A percentile compares a stretch with the other conserved stretches of the same genome.
Conservation (phyloP, 108 stramenopile genomes). For the Epithemia pelagica region DNA sequence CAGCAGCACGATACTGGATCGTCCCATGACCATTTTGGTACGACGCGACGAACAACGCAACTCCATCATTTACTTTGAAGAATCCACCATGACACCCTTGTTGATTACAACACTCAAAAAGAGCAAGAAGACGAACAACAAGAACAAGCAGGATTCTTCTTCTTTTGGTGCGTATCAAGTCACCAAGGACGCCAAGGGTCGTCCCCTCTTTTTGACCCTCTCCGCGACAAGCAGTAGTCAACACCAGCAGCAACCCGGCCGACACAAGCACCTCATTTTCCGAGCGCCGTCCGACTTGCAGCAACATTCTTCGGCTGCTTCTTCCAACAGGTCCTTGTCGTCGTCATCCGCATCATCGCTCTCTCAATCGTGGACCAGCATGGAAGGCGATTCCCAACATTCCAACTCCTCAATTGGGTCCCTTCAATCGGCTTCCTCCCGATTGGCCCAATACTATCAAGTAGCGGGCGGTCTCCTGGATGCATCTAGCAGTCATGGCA, state of each 20-base stretch:
- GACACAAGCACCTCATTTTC: background rate
- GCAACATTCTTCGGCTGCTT: background rate
- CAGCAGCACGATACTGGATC: background rate
- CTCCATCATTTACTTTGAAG: background rate
- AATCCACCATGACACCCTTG: background rate
- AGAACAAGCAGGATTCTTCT: no score
- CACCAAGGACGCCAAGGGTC: background rate
- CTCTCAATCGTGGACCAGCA: no score
- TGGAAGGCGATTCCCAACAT: no score
- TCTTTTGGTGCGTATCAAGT: background rate
- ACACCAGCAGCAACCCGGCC: background rate
- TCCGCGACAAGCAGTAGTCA: background rate
- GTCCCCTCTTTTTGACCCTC: background rate
- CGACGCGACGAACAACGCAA: background rate
- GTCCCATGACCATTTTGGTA: background rate
- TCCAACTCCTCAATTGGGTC: no score
- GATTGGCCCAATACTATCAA: no score
- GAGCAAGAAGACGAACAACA: background rate
- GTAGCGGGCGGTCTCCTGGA: no score
- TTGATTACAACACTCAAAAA: background rate
- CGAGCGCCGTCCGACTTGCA: background rate
- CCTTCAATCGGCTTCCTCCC: no score
- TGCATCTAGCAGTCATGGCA: no score
- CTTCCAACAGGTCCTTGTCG: background rate
- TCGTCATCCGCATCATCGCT: no score